Evolutionary conservation across 176 grass and related monocot genomes (phyloP).

Genomic region (Zoysia japonica): DNA sequence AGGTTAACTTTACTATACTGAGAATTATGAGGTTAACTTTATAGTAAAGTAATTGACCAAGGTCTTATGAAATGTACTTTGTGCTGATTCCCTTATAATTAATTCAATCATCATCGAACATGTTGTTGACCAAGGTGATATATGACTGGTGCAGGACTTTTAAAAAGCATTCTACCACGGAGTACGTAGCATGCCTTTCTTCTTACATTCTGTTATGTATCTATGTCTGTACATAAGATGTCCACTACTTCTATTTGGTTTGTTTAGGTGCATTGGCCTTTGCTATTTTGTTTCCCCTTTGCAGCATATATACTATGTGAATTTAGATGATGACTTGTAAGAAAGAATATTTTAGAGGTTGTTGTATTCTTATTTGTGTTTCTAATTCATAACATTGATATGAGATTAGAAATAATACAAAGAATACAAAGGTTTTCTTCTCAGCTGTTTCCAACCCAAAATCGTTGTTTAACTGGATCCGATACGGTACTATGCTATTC

Average conservation of each 20-base stretch:
- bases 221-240: neutral
- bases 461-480: neutral
- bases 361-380: neutral
- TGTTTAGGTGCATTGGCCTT: slow-evolving; percentile 6
- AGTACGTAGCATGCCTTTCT: neutral
- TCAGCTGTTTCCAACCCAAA: no score
- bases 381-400: neutral
- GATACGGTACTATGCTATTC: neutral
- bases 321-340: neutral
- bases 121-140: slow-evolving; percentile 28
- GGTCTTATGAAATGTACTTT: slow-evolving; percentile 4
- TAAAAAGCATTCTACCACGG: neutral
- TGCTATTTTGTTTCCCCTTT: neutral
- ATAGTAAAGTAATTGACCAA: neutral
- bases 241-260: neutral
- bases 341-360: neutral
- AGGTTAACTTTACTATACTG: neutral
- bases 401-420: neutral
- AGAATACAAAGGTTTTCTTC: neutral
- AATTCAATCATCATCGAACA: neutral
- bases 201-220: slow-evolving; percentile 9
- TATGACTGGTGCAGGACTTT: slow-evolving; percentile 15
- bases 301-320: neutral
- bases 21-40: neutral
- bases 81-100: neutral